phyloP scores from a whole-genome alignment of 495 filamentous ascomycete genomes.

The Penicillium verhagenii region DNA sequence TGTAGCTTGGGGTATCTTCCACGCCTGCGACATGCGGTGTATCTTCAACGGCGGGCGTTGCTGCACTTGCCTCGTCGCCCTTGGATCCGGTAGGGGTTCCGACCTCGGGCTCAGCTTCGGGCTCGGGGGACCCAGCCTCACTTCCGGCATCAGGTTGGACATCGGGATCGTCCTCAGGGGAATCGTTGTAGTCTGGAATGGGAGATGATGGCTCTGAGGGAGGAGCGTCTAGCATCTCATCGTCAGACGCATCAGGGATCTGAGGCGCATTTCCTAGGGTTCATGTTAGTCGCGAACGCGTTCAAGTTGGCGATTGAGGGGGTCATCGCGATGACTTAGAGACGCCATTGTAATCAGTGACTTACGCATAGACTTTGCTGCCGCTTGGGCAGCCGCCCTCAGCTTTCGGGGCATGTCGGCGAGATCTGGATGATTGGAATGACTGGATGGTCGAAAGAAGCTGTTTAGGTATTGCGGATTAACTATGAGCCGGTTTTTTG shows the following conservation, averaged over 20 bases:
- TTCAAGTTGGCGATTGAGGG: constrained; percentile 10
- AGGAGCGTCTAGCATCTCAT: constrained; percentile 47
- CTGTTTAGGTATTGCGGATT: constrained; percentile 21
- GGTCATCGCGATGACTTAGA: not conserved
- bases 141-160: constrained; percentile 25
- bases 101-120: constrained; percentile 22
- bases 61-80: constrained; percentile 30
- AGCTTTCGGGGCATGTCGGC: constrained; percentile 48
- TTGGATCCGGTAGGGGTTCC: constrained; percentile 22
- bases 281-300: constrained; percentile 24
- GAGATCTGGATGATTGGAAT: constrained; percentile 1
- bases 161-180: constrained; percentile 30
- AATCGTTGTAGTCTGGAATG: constrained; percentile 30
- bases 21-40: constrained; percentile 34
- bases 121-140: constrained; percentile 28
- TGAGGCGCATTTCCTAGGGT: constrained; percentile 44
- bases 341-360: not conserved
- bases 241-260: constrained; percentile 46
- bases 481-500: not conserved
- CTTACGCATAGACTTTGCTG: constrained; percentile 47
- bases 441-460: constrained; percentile 14
- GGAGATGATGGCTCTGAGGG: constrained; percentile 39
- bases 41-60: constrained; percentile 40
- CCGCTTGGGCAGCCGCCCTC: constrained; percentile 49
- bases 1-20: constrained; percentile 29